Percentiles rank a stretch among this genome's conserved stretches.
Conservation (phyloP, 2,329 filamentous ascomycete species). For the Neofusicoccum cordaticola region DNA sequence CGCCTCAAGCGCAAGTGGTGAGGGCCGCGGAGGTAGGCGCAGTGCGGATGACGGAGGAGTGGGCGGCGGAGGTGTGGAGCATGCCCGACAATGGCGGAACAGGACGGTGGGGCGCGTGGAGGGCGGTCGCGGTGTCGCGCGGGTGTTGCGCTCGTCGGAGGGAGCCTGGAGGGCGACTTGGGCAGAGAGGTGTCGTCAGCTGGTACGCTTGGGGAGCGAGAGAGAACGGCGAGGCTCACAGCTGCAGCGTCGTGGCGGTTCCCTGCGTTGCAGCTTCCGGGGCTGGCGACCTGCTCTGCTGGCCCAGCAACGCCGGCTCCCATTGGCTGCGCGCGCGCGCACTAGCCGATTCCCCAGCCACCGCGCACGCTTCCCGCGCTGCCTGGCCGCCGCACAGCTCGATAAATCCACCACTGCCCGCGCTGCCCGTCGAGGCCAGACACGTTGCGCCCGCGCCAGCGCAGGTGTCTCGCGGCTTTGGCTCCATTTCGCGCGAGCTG, state of each 20-base stretch:
- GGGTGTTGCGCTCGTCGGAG: neutral
- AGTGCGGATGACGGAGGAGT: neutral
- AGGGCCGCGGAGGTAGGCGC: neutral
- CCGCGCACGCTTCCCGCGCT: neutral
- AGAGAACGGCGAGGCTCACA: neutral
- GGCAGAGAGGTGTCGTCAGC: slow-evolving; percentile 4
- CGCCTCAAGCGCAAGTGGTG: neutral
- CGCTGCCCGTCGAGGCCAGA: neutral
- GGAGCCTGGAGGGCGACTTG: neutral
- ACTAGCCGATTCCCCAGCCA: neutral
- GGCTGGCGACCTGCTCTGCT: slow-evolving; percentile 8
- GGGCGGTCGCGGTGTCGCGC: neutral
- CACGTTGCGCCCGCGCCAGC: neutral
- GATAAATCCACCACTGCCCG: neutral
- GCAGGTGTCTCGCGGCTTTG: neutral
- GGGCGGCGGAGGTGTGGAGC: slow-evolving; percentile 6
- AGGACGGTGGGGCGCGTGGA: neutral
- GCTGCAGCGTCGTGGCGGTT: slow-evolving; percentile 3
- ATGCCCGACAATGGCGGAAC: neutral
- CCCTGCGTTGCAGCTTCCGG: slow-evolving; percentile 14
- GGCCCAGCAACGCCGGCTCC: neutral
- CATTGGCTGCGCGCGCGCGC: neutral
- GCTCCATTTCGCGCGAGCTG: too few relatives aligned
- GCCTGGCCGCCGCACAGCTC: neutral
- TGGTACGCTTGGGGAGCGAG: slow-evolving; percentile 7